These are phyloP conservation scores for Gymnopilus dilepis DNA, from an alignment of 768 basidiomycete genomes.

Conservation along the genomic window DNA sequence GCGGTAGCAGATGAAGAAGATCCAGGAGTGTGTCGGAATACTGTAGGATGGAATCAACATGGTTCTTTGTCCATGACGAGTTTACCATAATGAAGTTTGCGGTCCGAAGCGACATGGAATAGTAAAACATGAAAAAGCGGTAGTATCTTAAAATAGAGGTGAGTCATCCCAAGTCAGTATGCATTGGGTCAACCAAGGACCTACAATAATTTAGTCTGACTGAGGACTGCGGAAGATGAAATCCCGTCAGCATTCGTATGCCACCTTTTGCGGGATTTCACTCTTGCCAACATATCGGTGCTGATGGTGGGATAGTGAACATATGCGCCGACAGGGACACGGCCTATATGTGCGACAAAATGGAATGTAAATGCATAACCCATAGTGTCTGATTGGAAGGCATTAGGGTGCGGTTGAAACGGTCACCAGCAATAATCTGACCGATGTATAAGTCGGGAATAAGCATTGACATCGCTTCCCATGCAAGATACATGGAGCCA, in stretches of 20 bases:
- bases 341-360: conserved; percentile 64
- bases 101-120: conserved; percentile 72
- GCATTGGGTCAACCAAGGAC: conserved; percentile 8
- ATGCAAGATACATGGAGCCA: conserved; percentile 83
- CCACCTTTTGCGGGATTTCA: conserved; percentile 58
- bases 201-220: conserved; percentile 67
- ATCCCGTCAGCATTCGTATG: conserved; percentile 68
- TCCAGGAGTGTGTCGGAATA: conserved; percentile 58
- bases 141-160: conserved; percentile 71
- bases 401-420: conserved; percentile 13
- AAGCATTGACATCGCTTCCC: conserved; percentile 79
- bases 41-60: conserved; percentile 75
- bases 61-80: conserved; percentile 91
- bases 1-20: conserved; percentile 48
- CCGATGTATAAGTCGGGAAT: conserved; percentile 93
- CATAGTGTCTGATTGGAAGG: conserved; percentile 79
- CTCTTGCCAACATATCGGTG: conserved; percentile 89
- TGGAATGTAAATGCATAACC: conserved; percentile 96
- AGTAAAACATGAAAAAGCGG: conserved; percentile 83
- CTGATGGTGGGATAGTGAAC: conserved; percentile 98
- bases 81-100: conserved; percentile 91
- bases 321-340: conserved; percentile 85
- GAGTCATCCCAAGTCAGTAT: not conserved
- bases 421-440: conserved; percentile 36
- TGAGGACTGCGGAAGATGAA: conserved; percentile 59